phyloP scores from a whole-genome alignment of 2,329 filamentous ascomycete genomes.

The Aspergillus chevalieri region DNA sequence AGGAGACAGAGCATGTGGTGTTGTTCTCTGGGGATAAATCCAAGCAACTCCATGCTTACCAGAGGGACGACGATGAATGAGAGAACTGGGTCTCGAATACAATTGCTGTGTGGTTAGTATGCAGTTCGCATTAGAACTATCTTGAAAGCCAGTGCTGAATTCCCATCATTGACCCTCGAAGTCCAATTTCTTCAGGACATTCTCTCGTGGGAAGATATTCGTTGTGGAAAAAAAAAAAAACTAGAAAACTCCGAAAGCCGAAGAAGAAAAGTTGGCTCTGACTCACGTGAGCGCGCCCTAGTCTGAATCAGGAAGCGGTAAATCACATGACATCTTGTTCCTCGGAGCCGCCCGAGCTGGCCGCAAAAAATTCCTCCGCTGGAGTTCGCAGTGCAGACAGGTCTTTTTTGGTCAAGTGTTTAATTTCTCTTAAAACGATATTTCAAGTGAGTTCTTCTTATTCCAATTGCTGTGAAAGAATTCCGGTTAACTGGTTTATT shows the following conservation, averaged over 20 bases:
- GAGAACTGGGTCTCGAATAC: constrained; percentile 5
- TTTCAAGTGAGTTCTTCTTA: constrained; percentile 21
- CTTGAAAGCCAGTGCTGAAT: constrained; percentile 9
- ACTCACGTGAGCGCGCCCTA: no score
- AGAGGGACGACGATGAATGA: neutral
- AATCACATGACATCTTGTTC: neutral
- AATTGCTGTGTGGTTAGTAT: constrained; percentile 5
- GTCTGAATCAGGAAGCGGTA: neutral
- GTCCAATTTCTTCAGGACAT: neutral
- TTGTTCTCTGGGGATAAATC: neutral
- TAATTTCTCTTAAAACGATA: neutral
- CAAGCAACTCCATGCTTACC: neutral
- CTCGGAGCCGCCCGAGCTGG: constrained; percentile 12
- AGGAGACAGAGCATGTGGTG: constrained; percentile 21
- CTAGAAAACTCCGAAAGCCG: neutral
- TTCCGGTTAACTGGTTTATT: constrained; percentile 6
- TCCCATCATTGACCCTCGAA: constrained; percentile 1
- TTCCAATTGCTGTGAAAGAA: neutral
- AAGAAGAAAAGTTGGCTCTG: no score
- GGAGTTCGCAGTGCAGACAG: neutral
- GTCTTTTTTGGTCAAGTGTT: neutral
- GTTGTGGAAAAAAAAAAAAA: neutral
- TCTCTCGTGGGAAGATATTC: neutral
- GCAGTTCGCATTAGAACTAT: constrained; percentile 11
- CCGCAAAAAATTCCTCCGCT: constrained; percentile 18